phyloP scores from a whole-genome alignment of 2,329 filamentous ascomycete species.

The Trichoderma hamatum region DNA sequence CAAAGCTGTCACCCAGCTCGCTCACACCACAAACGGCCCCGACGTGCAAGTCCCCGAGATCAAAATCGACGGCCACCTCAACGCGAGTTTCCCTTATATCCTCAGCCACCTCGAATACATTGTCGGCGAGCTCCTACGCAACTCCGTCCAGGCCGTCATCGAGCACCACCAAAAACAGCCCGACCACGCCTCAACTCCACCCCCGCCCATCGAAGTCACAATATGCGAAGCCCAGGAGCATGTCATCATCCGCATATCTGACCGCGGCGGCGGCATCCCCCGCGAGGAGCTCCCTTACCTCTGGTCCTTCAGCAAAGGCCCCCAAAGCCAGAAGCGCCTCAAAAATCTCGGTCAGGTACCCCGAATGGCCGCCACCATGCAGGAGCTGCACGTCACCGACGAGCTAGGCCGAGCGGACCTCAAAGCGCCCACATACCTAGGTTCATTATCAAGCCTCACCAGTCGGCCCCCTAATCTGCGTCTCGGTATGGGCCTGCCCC shows the following conservation, averaged over 20 bases:
- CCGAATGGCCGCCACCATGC: slow-evolving; percentile 88
- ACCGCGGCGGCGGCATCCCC: slow-evolving; percentile 90
- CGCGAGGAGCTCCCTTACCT: slow-evolving; percentile 83
- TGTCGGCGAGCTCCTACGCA: slow-evolving; percentile 89
- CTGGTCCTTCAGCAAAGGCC: slow-evolving; percentile 97
- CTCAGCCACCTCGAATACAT: slow-evolving; percentile 97
- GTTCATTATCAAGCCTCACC: slow-evolving; percentile 78
- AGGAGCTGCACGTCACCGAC: slow-evolving; percentile 69
- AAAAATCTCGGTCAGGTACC: slow-evolving; percentile 85
- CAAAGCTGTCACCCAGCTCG: slow-evolving; percentile 72
- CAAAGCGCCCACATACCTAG: slow-evolving; percentile 49
- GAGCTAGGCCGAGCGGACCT: slow-evolving; percentile 47
- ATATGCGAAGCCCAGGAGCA: slow-evolving; percentile 94
- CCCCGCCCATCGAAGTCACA: slow-evolving; percentile 88
- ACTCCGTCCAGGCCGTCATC: slow-evolving; percentile 90
- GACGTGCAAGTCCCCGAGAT: slow-evolving; percentile 77
- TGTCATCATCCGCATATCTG: slow-evolving; percentile 94
- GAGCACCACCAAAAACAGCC: slow-evolving; percentile 60
- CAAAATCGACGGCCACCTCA: slow-evolving; percentile 78
- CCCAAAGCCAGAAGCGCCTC: slow-evolving; percentile 74
- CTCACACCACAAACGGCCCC: slow-evolving; percentile 73
- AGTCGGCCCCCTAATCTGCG: slow-evolving; percentile 83
- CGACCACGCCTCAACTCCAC: slow-evolving; percentile 47
- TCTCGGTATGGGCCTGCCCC: slow-evolving; percentile 88
- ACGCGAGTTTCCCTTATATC: slow-evolving; percentile 94